These are phyloP conservation scores for Phlebopus sp. DNA, from an alignment of 1,284 basidiomycete genomes.

Conservation along the genomic window DNA sequence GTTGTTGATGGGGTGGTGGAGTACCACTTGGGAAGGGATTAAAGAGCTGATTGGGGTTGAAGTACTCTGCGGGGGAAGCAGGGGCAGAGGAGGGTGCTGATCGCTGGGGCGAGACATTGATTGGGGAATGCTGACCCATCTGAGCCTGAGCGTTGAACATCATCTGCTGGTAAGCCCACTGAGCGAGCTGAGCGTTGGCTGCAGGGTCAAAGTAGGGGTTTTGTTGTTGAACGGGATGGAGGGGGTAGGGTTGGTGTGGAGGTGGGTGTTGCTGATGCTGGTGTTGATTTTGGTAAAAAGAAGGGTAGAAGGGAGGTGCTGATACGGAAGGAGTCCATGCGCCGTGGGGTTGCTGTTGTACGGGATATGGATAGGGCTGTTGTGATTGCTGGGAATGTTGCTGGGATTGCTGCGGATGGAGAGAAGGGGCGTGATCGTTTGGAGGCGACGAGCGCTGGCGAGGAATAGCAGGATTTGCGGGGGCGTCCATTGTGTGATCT, in stretches of 20 bases:
- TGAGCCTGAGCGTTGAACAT: constrained; percentile 52
- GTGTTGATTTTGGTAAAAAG: constrained; percentile 67
- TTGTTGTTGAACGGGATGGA: constrained; percentile 46
- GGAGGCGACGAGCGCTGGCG: constrained; percentile 57
- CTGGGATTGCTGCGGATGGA: constrained; percentile 31
- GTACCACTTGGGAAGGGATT: constrained; percentile 68
- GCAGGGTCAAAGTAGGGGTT: constrained; percentile 63
- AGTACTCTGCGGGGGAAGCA: constrained; percentile 47
- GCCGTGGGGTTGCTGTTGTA: constrained; percentile 54
- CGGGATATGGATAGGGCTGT: constrained; percentile 37
- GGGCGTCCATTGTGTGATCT: constrained; percentile 59
- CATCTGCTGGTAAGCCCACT: constrained; percentile 87
- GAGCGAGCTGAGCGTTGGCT: constrained; percentile 71
- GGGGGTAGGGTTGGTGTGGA: constrained; percentile 36
- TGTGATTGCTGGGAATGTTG: constrained; percentile 32
- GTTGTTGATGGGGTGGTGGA: constrained; percentile 55
- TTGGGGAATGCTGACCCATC: constrained; percentile 37
- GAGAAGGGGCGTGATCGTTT: constrained; percentile 42
- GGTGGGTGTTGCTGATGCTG: constrained; percentile 43
- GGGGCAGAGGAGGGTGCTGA: constrained; percentile 34
- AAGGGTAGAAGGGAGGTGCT: constrained; percentile 67
- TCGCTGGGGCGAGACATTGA: constrained; percentile 32
- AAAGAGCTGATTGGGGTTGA: constrained; percentile 55
- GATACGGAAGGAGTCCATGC: constrained; percentile 62
- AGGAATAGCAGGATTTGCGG: constrained; percentile 37